These are phyloP conservation scores for Psilocybe sp. DNA, from an alignment of 768 basidiomycete genomes.

Conservation along the genomic window DNA sequence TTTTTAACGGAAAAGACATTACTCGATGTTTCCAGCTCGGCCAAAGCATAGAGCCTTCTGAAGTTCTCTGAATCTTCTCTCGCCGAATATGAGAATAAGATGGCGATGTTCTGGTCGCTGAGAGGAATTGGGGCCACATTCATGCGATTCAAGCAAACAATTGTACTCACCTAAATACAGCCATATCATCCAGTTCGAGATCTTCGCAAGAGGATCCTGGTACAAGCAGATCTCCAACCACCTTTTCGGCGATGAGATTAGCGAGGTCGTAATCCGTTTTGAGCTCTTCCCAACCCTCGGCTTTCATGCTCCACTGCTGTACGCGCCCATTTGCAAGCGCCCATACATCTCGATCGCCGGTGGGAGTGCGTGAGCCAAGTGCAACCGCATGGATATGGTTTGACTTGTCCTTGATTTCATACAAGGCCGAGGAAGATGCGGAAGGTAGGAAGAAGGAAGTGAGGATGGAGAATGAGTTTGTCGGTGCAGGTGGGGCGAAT, in stretches of 20 bases:
- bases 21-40: conserved; percentile 41
- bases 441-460: conserved; percentile 40
- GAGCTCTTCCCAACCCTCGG: conserved; percentile 71
- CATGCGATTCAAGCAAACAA: conserved; percentile 2
- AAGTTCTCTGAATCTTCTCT: conserved; percentile 47
- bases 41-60: conserved; percentile 64
- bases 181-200: conserved; percentile 72
- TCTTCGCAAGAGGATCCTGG: conserved; percentile 49
- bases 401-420: conserved; percentile 37
- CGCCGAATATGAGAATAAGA: conserved; percentile 69
- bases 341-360: conserved; percentile 59
- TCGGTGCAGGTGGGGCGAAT: conserved; percentile 58
- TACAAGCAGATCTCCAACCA: conserved; percentile 40
- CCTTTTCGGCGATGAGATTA: conserved; percentile 41
- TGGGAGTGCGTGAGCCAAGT: conserved; percentile 39
- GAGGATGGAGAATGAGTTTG: conserved; percentile 38
- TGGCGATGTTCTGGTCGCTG: conserved; percentile 50
- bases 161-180: conserved; percentile 28
- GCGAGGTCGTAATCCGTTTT: conserved; percentile 55
- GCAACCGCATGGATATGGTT: conserved; percentile 69
- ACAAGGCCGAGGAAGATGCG: conserved; percentile 36
- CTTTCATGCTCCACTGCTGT: conserved; percentile 67
- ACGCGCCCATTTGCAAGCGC: conserved; percentile 63
- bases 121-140: conserved; percentile 1
- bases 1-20: conserved; percentile 44